Percentiles rank a stretch among this genome's conserved stretches.
phyloP scores from a whole-genome alignment of 345 rosid species.

The Combretum micranthum region DNA sequence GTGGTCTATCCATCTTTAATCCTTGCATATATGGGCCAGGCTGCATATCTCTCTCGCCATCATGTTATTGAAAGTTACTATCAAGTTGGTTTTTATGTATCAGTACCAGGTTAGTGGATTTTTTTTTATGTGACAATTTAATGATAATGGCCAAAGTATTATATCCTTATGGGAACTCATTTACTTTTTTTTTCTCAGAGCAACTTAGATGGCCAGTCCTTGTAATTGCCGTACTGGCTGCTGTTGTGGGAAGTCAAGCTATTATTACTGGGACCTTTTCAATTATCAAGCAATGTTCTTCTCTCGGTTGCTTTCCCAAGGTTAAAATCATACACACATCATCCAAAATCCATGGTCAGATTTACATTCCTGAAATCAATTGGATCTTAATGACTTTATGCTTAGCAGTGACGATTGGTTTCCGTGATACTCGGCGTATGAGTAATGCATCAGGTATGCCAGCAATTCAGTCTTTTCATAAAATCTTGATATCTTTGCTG shows the following conservation, averaged over 20 bases:
- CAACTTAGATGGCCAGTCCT: conserved; percentile 83
- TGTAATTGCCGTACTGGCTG: conserved; percentile 84
- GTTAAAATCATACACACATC: conserved; percentile 91
- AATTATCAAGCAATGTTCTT: conserved; percentile 79
- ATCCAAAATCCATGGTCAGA: conserved; percentile 85
- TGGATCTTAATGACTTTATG: conserved; percentile 85
- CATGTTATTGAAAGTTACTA: background rate
- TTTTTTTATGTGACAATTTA: background rate
- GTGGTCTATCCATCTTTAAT: conserved; percentile 28
- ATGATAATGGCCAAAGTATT: background rate
- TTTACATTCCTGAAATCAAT: conserved; percentile 89
- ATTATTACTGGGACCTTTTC: conserved; percentile 92
- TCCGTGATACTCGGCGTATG: conserved; percentile 68
- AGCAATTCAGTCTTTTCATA: background rate
- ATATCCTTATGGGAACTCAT: too few species aligned
- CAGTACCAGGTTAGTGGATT: conserved; percentile 23
- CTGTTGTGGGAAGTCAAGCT: conserved; percentile 93
- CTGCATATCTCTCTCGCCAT: conserved; percentile 20
- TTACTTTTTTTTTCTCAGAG: conserved; percentile 26
- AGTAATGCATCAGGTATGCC: conserved; percentile 87
- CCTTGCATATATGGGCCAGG: conserved; percentile 36
- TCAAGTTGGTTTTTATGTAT: conserved; percentile 14
- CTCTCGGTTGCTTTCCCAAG: conserved; percentile 79
- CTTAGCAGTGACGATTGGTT: conserved; percentile 88
- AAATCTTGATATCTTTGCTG: background rate